A percentile compares a stretch with the other conserved stretches of the same genome.
phyloP scores from a whole-genome alignment of 1,284 basidiomycete genomes.

The Ceratobasidium sp. region DNA sequence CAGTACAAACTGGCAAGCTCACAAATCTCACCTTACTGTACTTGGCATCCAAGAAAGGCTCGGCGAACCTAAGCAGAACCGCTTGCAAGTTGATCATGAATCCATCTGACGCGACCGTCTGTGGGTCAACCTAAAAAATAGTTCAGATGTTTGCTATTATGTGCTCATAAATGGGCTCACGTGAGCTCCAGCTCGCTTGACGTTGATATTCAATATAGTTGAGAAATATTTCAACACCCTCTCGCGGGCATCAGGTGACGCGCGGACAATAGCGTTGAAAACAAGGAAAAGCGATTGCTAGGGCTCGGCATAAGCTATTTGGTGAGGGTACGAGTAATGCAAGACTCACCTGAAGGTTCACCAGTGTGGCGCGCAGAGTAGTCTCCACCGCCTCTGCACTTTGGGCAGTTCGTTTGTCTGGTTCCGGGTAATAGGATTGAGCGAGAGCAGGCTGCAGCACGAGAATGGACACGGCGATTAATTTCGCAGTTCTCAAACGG shows the following conservation, averaged over 20 bases:
- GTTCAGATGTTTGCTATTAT: neutral
- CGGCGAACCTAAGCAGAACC: slow-evolving; percentile 84
- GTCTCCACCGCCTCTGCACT: slow-evolving; percentile 85
- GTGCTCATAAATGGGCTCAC: slow-evolving; percentile 59
- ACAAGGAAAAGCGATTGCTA: slow-evolving; percentile 82
- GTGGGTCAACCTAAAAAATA: slow-evolving; percentile 69
- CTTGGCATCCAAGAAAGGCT: slow-evolving; percentile 93
- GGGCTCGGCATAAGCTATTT: slow-evolving; percentile 29
- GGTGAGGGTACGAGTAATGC: neutral
- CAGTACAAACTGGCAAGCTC: too few species aligned
- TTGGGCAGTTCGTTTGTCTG: slow-evolving; percentile 70
- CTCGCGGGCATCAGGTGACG: slow-evolving; percentile 79
- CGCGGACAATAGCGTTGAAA: slow-evolving; percentile 85
- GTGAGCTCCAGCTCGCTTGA: slow-evolving; percentile 79
- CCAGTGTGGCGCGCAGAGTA: slow-evolving; percentile 79
- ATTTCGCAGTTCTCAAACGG: neutral
- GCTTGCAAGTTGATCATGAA: slow-evolving; percentile 92
- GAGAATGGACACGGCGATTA: neutral
- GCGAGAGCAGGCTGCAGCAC: slow-evolving; percentile 72
- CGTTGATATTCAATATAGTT: slow-evolving; percentile 74
- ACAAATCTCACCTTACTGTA: slow-evolving; percentile 77
- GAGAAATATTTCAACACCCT: slow-evolving; percentile 85
- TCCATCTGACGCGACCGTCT: slow-evolving; percentile 86
- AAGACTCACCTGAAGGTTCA: slow-evolving; percentile 71
- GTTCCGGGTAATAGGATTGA: slow-evolving; percentile 80